phyloP scores from a whole-genome alignment of 73 alveolate species.

The Uronychia setigera region DNA sequence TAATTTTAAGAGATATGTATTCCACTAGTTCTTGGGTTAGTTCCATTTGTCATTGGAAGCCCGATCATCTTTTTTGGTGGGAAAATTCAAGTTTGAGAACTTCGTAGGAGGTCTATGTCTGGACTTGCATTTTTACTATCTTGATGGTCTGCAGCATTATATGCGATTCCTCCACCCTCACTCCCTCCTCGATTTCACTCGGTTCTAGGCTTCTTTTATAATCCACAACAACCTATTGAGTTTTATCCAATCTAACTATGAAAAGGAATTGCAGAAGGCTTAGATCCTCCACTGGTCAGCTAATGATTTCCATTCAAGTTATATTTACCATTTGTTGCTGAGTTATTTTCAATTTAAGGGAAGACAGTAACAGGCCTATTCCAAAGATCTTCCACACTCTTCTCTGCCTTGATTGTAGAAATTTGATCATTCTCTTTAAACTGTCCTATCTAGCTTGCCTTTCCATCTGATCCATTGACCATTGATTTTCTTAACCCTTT shows the following conservation, averaged over 20 bases:
- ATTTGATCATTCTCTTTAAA: background rate
- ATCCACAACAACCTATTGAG: background rate
- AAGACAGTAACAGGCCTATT: background rate
- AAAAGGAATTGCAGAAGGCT: background rate
- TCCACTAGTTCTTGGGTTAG: too few relatives aligned
- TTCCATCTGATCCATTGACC: background rate
- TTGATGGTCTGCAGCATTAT: too few relatives aligned
- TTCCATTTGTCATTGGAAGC: too few relatives aligned
- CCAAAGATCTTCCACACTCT: background rate
- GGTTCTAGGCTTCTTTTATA: background rate
- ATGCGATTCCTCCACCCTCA: constrained; percentile 3
- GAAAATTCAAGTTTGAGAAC: background rate
- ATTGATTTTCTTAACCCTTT: background rate
- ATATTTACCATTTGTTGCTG: background rate
- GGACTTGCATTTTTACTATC: too few relatives aligned
- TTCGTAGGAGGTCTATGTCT: too few relatives aligned
- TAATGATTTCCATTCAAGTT: background rate
- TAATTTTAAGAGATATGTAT: too few relatives aligned
- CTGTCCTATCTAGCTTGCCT: too few relatives aligned
- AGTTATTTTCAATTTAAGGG: background rate
- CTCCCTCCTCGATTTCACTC: background rate
- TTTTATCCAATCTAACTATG: background rate
- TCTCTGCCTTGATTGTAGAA: background rate
- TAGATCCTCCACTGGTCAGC: too few relatives aligned
- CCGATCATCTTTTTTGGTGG: background rate